Percentiles rank a stretch among this genome's conserved stretches.
Conservation (phyloP, 208 protist species). For the Crithidia acanthocephali region DNA sequence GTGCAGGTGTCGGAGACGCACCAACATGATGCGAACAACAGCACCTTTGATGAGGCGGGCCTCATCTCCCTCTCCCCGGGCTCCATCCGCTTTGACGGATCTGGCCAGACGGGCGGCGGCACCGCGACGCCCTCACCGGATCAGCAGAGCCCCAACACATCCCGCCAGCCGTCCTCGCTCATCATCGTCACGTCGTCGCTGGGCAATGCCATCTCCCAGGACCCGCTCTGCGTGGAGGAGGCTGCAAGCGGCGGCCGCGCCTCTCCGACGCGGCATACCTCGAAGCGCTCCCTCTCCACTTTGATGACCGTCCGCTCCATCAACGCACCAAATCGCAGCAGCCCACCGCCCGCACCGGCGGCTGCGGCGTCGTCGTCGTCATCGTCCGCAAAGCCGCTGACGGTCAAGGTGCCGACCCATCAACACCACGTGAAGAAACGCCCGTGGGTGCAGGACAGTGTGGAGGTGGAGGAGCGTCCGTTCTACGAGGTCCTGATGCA, state of each 20-base stretch:
- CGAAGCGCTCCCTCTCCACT: slow-evolving; percentile 10
- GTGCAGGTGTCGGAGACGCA: background rate
- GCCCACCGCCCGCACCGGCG: background rate
- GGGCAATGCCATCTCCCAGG: slow-evolving; percentile 5
- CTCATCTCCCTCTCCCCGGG: background rate
- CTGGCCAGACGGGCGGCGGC: background rate
- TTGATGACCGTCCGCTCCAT: slow-evolving; percentile 1
- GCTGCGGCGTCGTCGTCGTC: background rate
- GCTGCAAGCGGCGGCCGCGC: background rate
- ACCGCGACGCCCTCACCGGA: background rate
- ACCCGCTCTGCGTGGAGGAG: slow-evolving; percentile 7
- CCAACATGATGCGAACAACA: background rate
- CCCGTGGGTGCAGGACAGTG: slow-evolving; percentile 39
- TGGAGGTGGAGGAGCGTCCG: slow-evolving; percentile 36
- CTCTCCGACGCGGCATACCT: slow-evolving; percentile 16
- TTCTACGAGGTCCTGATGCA: slow-evolving; percentile 62
- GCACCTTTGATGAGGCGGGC: slow-evolving; percentile 15
- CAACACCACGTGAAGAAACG: slow-evolving; percentile 34
- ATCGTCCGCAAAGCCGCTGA: background rate
- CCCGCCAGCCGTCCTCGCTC: slow-evolving; percentile 4
- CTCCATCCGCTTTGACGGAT: slow-evolving; percentile 3
- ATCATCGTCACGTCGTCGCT: slow-evolving; percentile 18
- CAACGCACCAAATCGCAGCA: background rate
- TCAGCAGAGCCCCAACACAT: background rate
- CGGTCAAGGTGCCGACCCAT: slow-evolving; percentile 19